Evolutionary conservation across 805 yeast genomes (phyloP), one percentile per base, ranked within the genome.

Genomic region (Alloascoidea hylecoeti): DNA sequence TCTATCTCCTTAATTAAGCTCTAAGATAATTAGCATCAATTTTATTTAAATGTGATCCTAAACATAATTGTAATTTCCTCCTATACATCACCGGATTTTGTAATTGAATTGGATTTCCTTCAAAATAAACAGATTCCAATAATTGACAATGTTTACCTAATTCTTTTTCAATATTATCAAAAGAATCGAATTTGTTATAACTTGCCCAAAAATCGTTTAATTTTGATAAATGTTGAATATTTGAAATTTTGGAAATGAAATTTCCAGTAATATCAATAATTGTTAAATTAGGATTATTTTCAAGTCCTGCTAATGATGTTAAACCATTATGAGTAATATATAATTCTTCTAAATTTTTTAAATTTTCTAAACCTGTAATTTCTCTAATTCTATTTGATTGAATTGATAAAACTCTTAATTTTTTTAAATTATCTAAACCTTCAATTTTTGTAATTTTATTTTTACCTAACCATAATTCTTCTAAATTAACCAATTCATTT

Each of bases 141-240:
- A 69, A 62, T 1, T 73, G 70, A 23, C 30, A 23, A 38, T 84
- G 60, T 32, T 61, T 60, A 12, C 75, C 73, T 42, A 92, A 65
- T 51, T 84, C 77, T 15, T 67, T 55, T 38, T 73, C 76, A 35
- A 92, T 60, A 38, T 84, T 78, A 23, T 76, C 74, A 56, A 82
- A 88, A 33, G 72, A 63, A 23, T 72, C 68, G 16, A 92, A 55
- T 48, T 70, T 56, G 56, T 89, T 92, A 49, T 73, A 72, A 0
- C 95, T 81, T 17, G 94, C 85, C 98, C 99, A 92, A 39, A 92
- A 63, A 56, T 92, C 99, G 5, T 95, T 86, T 41, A 92, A 64
- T n/a, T 77, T 50, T 1, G 46, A 55, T 41, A 92, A 66, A 47
- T 81, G 92, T 1, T 63, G 57, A 38, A 92, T 46, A 45, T 79